A percentile compares a stretch with the other conserved stretches of the same genome.
These are phyloP conservation scores for Geranomyces michiganensis DNA, from an alignment of 192 early-diverging fungal genomes.

Conservation along the genomic window DNA sequence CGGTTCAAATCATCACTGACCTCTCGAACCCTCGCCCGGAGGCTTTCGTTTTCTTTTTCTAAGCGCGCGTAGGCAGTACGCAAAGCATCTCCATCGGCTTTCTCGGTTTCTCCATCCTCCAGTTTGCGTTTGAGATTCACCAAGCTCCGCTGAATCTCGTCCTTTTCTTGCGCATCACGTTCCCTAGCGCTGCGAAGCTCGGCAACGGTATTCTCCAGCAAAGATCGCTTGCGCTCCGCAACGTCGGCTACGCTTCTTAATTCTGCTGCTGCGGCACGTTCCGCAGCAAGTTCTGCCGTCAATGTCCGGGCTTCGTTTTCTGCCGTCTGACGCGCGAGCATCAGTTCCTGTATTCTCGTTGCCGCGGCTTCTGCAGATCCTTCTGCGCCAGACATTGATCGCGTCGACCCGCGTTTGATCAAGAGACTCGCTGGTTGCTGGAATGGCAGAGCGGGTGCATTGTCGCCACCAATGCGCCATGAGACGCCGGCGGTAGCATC, in stretches of 20 bases:
- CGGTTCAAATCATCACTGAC: conserved; percentile 8
- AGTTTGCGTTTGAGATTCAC: conserved; percentile 26
- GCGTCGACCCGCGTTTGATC: background rate
- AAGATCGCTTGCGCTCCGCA: conserved; percentile 23
- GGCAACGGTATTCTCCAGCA: conserved; percentile 22
- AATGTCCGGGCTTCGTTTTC: conserved; percentile 23
- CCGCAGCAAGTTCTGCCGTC: background rate
- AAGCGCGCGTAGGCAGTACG: background rate
- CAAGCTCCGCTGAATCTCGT: conserved; percentile 29
- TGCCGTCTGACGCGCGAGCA: conserved; percentile 13
- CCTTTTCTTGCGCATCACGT: conserved; percentile 17
- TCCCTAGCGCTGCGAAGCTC: conserved; percentile 23
- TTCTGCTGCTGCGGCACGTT: background rate
- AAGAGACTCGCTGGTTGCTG: too few relatives aligned
- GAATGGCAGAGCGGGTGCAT: background rate
- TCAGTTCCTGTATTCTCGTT: conserved; percentile 16
- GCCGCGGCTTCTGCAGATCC: background rate
- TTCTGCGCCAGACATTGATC: conserved; percentile 8
- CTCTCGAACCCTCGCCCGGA: conserved; percentile 28
- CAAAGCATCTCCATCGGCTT: conserved; percentile 17
- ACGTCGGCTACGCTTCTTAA: conserved; percentile 21
- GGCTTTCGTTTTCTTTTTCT: conserved; percentile 27
- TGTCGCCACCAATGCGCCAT: conserved; percentile 25
- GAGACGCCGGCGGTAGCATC: conserved; percentile 34
- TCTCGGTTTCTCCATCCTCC: conserved; percentile 14